Conservation (phyloP, 371 early-diverging fungal species). For the Funneliformis caledonium region DNA sequence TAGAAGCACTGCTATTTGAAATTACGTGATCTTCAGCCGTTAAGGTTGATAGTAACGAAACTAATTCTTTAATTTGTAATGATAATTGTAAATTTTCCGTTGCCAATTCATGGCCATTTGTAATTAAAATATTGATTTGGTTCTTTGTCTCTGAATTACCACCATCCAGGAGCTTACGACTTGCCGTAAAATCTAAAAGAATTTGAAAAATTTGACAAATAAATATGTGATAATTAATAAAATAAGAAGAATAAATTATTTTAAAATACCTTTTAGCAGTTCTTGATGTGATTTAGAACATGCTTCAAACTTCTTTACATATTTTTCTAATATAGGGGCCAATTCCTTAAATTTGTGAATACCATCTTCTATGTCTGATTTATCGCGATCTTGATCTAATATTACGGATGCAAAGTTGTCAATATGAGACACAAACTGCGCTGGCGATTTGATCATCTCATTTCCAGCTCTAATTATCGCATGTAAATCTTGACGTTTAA, state of each 20-base stretch:
- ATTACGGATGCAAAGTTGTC: constrained; percentile 10
- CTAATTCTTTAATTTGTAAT: constrained; percentile 8
- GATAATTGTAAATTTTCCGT: constrained; percentile 16
- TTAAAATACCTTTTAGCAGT: constrained; percentile 2
- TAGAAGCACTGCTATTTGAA: neutral
- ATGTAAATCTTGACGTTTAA: constrained; percentile 24
- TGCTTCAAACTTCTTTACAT: neutral
- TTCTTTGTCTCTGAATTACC: neutral
- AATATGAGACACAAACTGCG: constrained; percentile 16
- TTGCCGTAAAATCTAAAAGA: neutral
- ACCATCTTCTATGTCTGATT: neutral
- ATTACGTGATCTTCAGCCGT: neutral
- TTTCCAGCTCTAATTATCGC: constrained; percentile 16
- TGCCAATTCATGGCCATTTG: constrained; percentile 12
- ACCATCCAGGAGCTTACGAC: neutral
- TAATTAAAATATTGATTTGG: neutral
- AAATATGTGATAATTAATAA: neutral
- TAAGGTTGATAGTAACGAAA: neutral
- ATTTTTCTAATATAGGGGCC: constrained; percentile 4
- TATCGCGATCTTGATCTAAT: neutral
- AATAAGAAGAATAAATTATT: neutral
- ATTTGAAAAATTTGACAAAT: neutral
- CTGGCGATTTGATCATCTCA: neutral
- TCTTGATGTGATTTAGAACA: neutral
- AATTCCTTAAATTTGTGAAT: neutral